Percentiles rank a stretch among this genome's conserved stretches.
These are phyloP conservation scores for Boletus sp. DNA, from an alignment of 1,284 basidiomycete genomes.

Conservation along the genomic window DNA sequence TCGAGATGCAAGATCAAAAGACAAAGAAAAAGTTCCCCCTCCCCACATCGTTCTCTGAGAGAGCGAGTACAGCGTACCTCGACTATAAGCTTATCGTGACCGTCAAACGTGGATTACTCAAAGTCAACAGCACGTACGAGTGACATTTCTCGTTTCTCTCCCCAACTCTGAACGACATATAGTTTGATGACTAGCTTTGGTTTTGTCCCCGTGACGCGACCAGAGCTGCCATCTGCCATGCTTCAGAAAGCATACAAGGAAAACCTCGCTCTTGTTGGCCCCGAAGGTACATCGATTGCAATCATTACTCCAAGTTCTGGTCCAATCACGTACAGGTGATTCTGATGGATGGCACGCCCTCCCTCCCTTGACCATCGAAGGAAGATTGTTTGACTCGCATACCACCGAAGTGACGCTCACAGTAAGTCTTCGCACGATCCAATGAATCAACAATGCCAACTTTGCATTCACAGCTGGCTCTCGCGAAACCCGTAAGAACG, in stretches of 20 bases:
- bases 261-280: conserved; percentile 45
- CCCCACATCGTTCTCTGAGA: conserved; percentile 54
- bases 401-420: conserved; percentile 43
- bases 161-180: conserved; percentile 3
- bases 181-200: conserved; percentile 41
- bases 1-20: conserved; percentile 39
- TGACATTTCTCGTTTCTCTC: not conserved
- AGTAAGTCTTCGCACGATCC: conserved; percentile 40
- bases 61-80: conserved; percentile 49
- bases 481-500: conserved; percentile 55
- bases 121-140: conserved; percentile 46
- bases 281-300: conserved; percentile 34
- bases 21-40: conserved; percentile 41
- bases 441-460: not conserved
- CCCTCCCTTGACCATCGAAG: conserved; percentile 42
- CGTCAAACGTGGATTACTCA: conserved; percentile 49
- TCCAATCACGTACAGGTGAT: conserved; percentile 36
- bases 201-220: conserved; percentile 46
- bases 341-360: conserved; percentile 53
- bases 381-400: conserved; percentile 48
- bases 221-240: conserved; percentile 50
- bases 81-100: conserved; percentile 54
- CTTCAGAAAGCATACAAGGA: conserved; percentile 52
- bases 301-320: not conserved
- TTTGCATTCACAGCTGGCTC: conserved; percentile 46